Conservation (phyloP, 257 asterid genomes). For the Pogostemon cablin region DNA sequence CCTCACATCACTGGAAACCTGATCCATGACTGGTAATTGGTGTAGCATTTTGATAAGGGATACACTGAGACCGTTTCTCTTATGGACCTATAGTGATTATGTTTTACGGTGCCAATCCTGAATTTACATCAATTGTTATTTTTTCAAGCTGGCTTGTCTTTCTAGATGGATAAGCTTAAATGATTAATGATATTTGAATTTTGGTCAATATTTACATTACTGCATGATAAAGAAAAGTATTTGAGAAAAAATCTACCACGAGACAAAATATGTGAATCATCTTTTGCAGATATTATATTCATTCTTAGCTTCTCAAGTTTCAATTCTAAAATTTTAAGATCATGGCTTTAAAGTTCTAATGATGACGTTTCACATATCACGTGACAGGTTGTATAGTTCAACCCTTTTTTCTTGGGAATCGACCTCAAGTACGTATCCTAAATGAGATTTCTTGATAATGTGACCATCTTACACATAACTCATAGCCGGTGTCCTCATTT, state of each 20-base stretch:
- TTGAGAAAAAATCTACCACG: not conserved
- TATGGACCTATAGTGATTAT: not conserved
- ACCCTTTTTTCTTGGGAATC: slow-evolving; percentile 89
- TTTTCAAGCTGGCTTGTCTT: slow-evolving; percentile 8
- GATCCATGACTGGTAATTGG: slow-evolving; percentile 82
- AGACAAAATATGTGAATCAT: not conserved
- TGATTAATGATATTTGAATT: slow-evolving; percentile 19
- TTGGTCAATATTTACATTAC: slow-evolving; percentile 16
- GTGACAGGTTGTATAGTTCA: slow-evolving; percentile 88
- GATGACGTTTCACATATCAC: slow-evolving; percentile 32
- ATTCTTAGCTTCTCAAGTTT: slow-evolving; percentile 5
- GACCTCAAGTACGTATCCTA: slow-evolving; percentile 83
- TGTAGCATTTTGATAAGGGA: slow-evolving; percentile 3
- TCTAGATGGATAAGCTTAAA: slow-evolving; percentile 11
- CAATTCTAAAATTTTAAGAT: slow-evolving; percentile 12
- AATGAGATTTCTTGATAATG: slow-evolving; percentile 27
- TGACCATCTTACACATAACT: not conserved
- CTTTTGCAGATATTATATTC: not conserved
- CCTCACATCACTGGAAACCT: slow-evolving; percentile 80
- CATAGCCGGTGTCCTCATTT: slow-evolving; percentile 18
- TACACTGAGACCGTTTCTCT: slow-evolving; percentile 4
- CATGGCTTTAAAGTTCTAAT: slow-evolving; percentile 31
- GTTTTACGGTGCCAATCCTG: slow-evolving; percentile 22
- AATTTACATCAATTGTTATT: not conserved
- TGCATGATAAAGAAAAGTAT: slow-evolving; percentile 6